Percentiles rank a stretch among this genome's conserved stretches.
Conservation (phyloP, 1,284 basidiomycete genomes). For the Fomitopsis pinicola region DNA sequence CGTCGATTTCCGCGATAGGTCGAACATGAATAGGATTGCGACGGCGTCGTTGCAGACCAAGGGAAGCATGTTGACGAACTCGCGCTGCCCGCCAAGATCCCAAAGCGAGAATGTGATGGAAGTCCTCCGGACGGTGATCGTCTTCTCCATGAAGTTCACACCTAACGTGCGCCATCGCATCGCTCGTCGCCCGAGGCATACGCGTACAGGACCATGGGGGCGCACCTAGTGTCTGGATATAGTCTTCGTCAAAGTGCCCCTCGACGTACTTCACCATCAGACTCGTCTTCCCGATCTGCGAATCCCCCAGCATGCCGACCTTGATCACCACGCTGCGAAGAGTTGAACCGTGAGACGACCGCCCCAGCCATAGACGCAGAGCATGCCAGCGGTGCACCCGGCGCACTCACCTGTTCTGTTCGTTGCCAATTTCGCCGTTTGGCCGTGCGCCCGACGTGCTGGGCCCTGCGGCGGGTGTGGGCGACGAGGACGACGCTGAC, state of each 20-base stretch:
- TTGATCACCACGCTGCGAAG: constrained; percentile 84
- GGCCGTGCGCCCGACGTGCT: constrained; percentile 41
- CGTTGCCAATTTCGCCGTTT: constrained; percentile 58
- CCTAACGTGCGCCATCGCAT: constrained; percentile 39
- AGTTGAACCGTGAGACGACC: not conserved
- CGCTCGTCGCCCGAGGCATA: not conserved
- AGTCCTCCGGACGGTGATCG: constrained; percentile 93
- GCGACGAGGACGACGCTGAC: constrained; percentile 27
- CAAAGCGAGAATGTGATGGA: constrained; percentile 99
- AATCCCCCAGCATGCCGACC: constrained; percentile 98
- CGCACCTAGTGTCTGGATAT: constrained; percentile 95
- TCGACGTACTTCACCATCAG: constrained; percentile 99
- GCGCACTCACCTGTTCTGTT: constrained; percentile 63
- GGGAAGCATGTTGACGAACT: constrained; percentile 99
- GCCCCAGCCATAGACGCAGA: not conserved
- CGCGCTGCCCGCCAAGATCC: constrained; percentile 96
- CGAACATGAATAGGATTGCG: constrained; percentile 99
- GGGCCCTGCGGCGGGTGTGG: constrained; percentile 41
- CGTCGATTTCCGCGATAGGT: constrained; percentile 94
- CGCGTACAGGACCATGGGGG: constrained; percentile 7
- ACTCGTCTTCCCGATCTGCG: constrained; percentile 97
- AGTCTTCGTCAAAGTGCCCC: constrained; percentile 97
- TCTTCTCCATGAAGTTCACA: constrained; percentile 99
- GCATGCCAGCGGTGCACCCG: not conserved
- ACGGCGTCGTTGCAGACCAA: constrained; percentile 98